Evolutionary conservation across 2,329 filamentous ascomycete species (phyloP), one percentile per base, ranked within the genome.

Genomic region (Biscogniauxia mediterranea): DNA sequence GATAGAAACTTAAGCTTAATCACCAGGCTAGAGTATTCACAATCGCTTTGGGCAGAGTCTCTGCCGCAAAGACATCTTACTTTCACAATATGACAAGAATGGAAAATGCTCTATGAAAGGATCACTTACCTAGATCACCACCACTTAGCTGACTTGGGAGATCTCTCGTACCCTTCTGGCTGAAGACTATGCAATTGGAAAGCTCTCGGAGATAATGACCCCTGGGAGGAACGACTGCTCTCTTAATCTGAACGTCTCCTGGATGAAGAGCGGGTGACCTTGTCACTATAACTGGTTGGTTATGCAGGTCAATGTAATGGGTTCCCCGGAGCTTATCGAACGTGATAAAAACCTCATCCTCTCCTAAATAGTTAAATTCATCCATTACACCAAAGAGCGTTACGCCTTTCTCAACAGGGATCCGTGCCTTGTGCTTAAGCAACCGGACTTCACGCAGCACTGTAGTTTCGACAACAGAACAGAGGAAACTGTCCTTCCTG

Each of bases 361-460:
- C 87, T 9, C 82, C 65, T 0, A 96, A 78, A 42, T 82, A 84
- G 0, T 84, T 85, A 0, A 90, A 92, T 73, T 96, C 92, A 64
- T 96, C 92, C 85, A 95, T 90, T 56, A 96, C 81, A 0, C 92
- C 92, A 67, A 92, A 93, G 0, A 96, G 79, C 0, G 91, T 93
- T n/a, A 88, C 83, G 0, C 90, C 92, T 17, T 88, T 73, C 0
- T 83, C 74, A 0, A 96, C 83, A 0, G 85, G 88, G 38, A 96
- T 95, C 1, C 91, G 85, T 0, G 90, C 86, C 58, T 89, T 89
- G 75, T 95, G 87, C 72, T 96, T 96, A 46, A 96, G 77, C 26
- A 90, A 80, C 3, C 91, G 84, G 3, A 96, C 77, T 65, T 90
- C 88, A 1, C 83, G 79, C n/a, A 95, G 77, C 0, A 93, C 80